These are phyloP conservation scores for Achaetomium macrosporum DNA, from an alignment of 2,329 filamentous ascomycete species.

Conservation along the genomic window DNA sequence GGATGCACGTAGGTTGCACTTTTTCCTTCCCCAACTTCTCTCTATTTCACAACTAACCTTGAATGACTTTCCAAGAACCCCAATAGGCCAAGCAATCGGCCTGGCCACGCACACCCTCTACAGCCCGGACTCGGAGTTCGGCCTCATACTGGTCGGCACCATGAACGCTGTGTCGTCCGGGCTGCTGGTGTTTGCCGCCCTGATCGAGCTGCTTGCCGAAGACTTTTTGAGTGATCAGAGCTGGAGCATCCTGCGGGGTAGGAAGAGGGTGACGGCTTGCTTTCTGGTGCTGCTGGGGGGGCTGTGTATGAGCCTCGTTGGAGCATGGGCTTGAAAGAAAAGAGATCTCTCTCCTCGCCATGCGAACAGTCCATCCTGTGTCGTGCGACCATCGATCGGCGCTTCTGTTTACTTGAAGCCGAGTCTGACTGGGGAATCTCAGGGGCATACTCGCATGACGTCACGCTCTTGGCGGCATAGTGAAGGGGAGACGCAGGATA, in stretches of 20 bases:
- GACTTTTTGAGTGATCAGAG: conserved; percentile 79
- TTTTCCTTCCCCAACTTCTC: background rate
- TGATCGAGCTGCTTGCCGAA: conserved; percentile 79
- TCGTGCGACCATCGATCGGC: no score
- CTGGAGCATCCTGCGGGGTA: conserved; percentile 59
- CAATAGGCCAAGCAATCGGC: conserved; percentile 77
- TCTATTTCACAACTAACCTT: background rate
- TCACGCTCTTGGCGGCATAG: no score
- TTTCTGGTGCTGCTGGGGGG: conserved; percentile 59
- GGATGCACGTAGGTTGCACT: conserved; percentile 42
- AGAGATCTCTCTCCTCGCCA: no score
- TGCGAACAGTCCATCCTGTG: no score
- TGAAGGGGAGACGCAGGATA: no score
- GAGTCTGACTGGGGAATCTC: no score
- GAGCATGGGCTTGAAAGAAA: conserved; percentile 57
- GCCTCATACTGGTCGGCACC: conserved; percentile 74
- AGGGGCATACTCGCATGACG: no score
- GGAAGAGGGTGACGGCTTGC: conserved; percentile 56
- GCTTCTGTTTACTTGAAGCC: no score
- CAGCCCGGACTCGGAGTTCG: conserved; percentile 68
- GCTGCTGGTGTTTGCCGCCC: conserved; percentile 71
- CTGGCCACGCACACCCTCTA: conserved; percentile 73
- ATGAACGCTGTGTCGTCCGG: conserved; percentile 84
- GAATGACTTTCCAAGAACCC: conserved; percentile 59
- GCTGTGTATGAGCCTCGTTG: conserved; percentile 64